Evolutionary conservation across 257 asterid species (phyloP).

Genomic region (Phtheirospermum japonicum): DNA sequence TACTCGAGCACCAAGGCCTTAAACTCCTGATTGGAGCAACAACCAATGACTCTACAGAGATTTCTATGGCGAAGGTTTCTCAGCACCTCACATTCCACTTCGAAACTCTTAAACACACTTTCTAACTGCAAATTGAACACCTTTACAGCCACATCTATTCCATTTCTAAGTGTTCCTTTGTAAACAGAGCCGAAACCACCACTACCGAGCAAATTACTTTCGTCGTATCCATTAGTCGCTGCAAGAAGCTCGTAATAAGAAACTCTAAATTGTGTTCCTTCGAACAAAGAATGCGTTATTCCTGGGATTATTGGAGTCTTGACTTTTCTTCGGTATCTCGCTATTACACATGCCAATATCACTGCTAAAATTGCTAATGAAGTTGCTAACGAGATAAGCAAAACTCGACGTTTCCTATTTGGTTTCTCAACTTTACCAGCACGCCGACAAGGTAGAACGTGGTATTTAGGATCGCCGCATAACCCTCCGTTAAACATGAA

Average conservation of each 20-base stretch:
- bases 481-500: constrained; percentile 27
- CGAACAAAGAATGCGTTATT: too few relatives aligned
- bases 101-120: constrained; percentile 25
- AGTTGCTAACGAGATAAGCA: too few relatives aligned
- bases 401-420: too few relatives aligned
- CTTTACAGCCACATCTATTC: constrained; percentile 25
- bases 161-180: constrained; percentile 21
- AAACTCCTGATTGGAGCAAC: constrained; percentile 28
- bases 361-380: too few relatives aligned
- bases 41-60: constrained; percentile 27
- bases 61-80: constrained; percentile 28
- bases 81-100: constrained; percentile 26
- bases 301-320: neutral
- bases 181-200: constrained; percentile 31
- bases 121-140: constrained; percentile 22
- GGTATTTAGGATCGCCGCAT: constrained; percentile 29
- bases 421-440: too few relatives aligned
- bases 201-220: constrained; percentile 27
- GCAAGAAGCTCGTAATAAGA: too few relatives aligned
- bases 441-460: constrained; percentile 24
- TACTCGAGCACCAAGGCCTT: constrained; percentile 32
- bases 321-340: too few relatives aligned
- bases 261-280: too few relatives aligned
- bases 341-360: too few relatives aligned
- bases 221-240: neutral